A percentile compares a stretch with the other conserved stretches of the same genome.
phyloP scores from a whole-genome alignment of 495 filamentous ascomycete species.

The Rhizodiscina lignyota region DNA sequence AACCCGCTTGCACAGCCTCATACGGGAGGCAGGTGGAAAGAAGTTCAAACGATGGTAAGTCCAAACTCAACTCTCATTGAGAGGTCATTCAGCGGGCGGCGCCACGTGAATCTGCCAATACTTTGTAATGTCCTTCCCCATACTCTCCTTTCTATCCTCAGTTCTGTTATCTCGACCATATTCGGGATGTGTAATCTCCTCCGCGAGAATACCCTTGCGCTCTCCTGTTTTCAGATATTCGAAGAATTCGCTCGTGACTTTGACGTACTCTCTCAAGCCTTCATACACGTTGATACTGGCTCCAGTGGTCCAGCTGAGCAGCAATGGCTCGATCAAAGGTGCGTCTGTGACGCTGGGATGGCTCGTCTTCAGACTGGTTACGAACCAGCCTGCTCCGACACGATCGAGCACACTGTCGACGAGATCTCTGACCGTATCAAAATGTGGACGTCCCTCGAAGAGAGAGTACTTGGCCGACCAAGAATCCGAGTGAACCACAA shows the following conservation, averaged over 20 bases:
- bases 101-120: no score
- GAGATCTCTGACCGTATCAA: slow-evolving; percentile 31
- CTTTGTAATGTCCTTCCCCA: no score
- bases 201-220: background rate
- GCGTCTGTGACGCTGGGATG: slow-evolving; percentile 36
- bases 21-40: no score
- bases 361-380: slow-evolving; percentile 20
- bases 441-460: slow-evolving; percentile 35
- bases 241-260: background rate
- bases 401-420: slow-evolving; percentile 11
- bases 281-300: background rate
- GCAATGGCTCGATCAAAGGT: slow-evolving; percentile 7
- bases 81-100: no score
- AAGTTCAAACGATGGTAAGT: no score
- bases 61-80: no score
- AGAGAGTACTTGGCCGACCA: slow-evolving; percentile 29
- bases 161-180: no score
- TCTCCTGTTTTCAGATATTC: background rate
- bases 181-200: no score
- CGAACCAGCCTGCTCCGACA: slow-evolving; percentile 29
- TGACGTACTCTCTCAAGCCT: background rate
- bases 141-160: no score
- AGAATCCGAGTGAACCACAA: slow-evolving; percentile 33
- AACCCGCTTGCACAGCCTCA: no score
- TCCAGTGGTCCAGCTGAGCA: background rate